These are phyloP conservation scores for Hippophae tibetana DNA, from an alignment of 306 rosid genomes.

Conservation along the genomic window DNA sequence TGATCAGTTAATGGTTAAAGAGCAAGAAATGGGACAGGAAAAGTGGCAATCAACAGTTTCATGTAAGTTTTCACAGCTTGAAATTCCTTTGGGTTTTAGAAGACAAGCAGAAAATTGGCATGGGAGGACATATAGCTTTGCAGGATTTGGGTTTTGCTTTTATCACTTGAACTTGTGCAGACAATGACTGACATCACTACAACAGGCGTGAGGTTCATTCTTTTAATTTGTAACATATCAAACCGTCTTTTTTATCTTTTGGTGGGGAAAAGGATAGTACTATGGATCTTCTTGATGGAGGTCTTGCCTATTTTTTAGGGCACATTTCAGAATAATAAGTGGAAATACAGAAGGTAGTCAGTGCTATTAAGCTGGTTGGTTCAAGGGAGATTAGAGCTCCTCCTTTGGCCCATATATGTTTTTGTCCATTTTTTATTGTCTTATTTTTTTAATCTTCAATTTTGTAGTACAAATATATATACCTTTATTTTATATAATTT, in stretches of 20 bases:
- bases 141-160: slow-evolving; percentile 31
- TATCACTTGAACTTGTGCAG: slow-evolving; percentile 40
- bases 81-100: slow-evolving; percentile 27
- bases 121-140: slow-evolving; percentile 28
- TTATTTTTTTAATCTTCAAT: slow-evolving; percentile 3
- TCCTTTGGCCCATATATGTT: slow-evolving; percentile 42
- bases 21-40: slow-evolving; percentile 16
- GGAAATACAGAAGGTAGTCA: slow-evolving; percentile 36
- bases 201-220: slow-evolving; percentile 50
- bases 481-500: slow-evolving; percentile 35
- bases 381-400: slow-evolving; percentile 30
- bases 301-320: slow-evolving; percentile 40
- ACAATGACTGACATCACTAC: slow-evolving; percentile 27
- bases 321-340: slow-evolving; percentile 39
- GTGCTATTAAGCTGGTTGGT: slow-evolving; percentile 38
- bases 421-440: slow-evolving; percentile 22
- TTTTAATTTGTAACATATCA: slow-evolving; percentile 58
- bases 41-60: slow-evolving; percentile 32
- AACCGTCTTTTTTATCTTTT: slow-evolving; percentile 49
- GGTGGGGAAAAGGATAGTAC: slow-evolving; percentile 44
- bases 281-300: slow-evolving; percentile 43
- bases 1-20: slow-evolving; percentile 25
- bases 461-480: slow-evolving; percentile 49
- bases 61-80: slow-evolving; percentile 30
- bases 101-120: slow-evolving; percentile 39